Base-by-base conservation (phyloP, 2,329 filamentous ascomycete species). In the Coleophoma eucalyptorum region DNA sequence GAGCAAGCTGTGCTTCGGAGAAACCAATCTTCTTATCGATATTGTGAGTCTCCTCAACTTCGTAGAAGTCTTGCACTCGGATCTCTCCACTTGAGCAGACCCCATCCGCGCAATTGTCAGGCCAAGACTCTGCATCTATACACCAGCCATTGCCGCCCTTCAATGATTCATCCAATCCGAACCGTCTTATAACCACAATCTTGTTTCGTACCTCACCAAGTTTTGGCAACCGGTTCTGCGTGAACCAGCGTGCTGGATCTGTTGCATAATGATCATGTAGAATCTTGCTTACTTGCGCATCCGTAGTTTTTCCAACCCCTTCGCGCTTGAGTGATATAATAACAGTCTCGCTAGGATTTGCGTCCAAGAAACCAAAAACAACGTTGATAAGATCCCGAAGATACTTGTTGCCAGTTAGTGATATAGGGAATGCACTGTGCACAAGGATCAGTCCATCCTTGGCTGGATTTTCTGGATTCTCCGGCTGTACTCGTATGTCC, bases 31-130 rank as follows among this genome's bases (percentile, higher is more conserved):
- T 99, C 69, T 85, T 83, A 35, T 86, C 76, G 53, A 97, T 93
- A 60, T 86, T 87, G 52, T 81, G 74, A 19, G 80, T 83, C 68
- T 90, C 83, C 43, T 86, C 72, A 33, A 99, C 84, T 64, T 95
- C 90, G 76, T 95, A 97, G 69, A 93, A 97, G 72, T 97, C 94
- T 72, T 97, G 94, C 40, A 97, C 85, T 57, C 89, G 85, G 52
- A 97, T 83, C 56, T 84, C 76, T 3, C 89, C 90, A 61, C 84
- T 84, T 8, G 81, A 80, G 45, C 81, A 82, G 33, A 75, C 76
- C 50, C 88, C 86, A 63, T 95, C 84, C 32, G 87, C 83, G 55
- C 89, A 90, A 71, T 97, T 97, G 71, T 97, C 88, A 0, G 89
- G 90, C 93, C 93, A 97, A 46, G 67, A 67, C 55, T 79, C 76